A percentile compares a stretch with the other conserved stretches of the same genome.
phyloP scores from a whole-genome alignment of 306 rosid genomes.

The Cucumis melo region DNA sequence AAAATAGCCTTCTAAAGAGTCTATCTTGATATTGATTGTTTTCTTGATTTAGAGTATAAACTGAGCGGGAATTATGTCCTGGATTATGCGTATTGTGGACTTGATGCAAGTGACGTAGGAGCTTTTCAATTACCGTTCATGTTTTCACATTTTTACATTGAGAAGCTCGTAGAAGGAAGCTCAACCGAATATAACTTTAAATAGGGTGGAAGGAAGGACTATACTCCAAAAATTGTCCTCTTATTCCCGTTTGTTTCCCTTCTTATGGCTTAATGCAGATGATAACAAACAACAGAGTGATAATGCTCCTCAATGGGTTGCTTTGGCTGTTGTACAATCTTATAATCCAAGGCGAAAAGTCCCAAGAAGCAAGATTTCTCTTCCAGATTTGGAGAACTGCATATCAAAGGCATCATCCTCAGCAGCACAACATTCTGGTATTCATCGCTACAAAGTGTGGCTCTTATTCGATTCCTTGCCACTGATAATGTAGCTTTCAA shows the following conservation, averaged over 20 bases:
- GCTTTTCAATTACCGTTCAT: not conserved
- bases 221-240: not conserved
- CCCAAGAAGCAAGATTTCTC: constrained; percentile 64
- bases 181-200: not conserved
- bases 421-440: constrained; percentile 65
- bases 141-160: not conserved
- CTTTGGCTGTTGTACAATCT: constrained; percentile 83
- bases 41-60: not conserved
- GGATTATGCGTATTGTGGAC: not conserved
- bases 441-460: not conserved
- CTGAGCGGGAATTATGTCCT: not conserved
- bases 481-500: not conserved
- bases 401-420: constrained; percentile 56
- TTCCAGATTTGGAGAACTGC: constrained; percentile 56
- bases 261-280: not conserved
- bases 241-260: not conserved
- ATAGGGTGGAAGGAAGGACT: not conserved
- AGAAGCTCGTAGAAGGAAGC: not conserved
- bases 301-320: constrained; percentile 52
- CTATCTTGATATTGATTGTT: not conserved
- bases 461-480: not conserved
- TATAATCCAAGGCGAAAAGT: constrained; percentile 71
- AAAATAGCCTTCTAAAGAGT: not conserved
- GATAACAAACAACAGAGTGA: not conserved
- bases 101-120: no score